These are phyloP conservation scores for Phialocephala sp. DNA, from an alignment of 2,329 filamentous ascomycete species.

Conservation along the genomic window DNA sequence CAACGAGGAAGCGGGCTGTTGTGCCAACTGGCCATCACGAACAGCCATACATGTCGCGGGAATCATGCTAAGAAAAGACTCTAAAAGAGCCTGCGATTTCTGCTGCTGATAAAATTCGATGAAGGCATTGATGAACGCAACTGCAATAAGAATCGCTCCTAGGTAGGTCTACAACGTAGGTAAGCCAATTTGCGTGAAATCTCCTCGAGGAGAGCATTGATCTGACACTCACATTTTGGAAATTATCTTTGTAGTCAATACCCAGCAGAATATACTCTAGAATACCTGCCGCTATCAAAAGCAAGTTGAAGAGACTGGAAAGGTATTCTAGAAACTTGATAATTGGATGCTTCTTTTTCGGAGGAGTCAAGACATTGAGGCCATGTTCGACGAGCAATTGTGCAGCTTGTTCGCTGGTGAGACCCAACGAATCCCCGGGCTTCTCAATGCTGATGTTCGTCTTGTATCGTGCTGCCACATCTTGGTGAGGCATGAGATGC, in stretches of 20 bases:
- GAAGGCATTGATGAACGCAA: slow-evolving; percentile 29
- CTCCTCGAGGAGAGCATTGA: background rate
- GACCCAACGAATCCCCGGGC: slow-evolving; percentile 25
- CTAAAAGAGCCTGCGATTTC: slow-evolving; percentile 42
- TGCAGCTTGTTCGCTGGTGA: slow-evolving; percentile 20
- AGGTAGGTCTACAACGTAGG: slow-evolving; percentile 25
- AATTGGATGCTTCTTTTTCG: slow-evolving; percentile 25
- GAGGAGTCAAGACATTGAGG: slow-evolving; percentile 28
- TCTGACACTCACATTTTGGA: slow-evolving; percentile 1
- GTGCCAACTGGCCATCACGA: slow-evolving; percentile 49
- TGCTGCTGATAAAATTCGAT: slow-evolving; percentile 31
- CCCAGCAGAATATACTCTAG: slow-evolving; percentile 30
- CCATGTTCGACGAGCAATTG: slow-evolving; percentile 24
- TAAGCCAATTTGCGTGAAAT: slow-evolving; percentile 5
- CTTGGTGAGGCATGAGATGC: slow-evolving; percentile 25
- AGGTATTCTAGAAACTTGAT: slow-evolving; percentile 24
- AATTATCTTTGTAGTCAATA: slow-evolving; percentile 27
- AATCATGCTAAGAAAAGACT: slow-evolving; percentile 52
- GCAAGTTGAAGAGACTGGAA: slow-evolving; percentile 27
- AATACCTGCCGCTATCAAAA: slow-evolving; percentile 25
- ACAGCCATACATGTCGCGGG: slow-evolving; percentile 51
- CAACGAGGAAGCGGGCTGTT: slow-evolving; percentile 47
- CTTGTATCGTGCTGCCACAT: slow-evolving; percentile 26
- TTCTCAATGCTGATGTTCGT: slow-evolving; percentile 24
- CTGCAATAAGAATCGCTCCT: slow-evolving; percentile 27